Evolutionary conservation across 768 basidiomycete species (phyloP).

Genomic region (Crepidotus variabilis): DNA sequence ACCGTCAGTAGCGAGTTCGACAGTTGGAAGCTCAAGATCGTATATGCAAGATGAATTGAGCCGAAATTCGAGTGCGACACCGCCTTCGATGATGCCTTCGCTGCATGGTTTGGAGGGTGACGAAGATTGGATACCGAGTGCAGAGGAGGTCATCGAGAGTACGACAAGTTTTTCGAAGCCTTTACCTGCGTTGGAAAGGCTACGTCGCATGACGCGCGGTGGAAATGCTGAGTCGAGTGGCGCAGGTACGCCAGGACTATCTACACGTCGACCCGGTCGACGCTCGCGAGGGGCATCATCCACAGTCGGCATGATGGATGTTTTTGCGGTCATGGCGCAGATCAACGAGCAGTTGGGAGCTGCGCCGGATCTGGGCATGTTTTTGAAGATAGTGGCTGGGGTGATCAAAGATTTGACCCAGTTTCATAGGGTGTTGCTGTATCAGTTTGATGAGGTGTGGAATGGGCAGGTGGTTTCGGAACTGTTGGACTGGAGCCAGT

Average conservation of each 20-base stretch:
- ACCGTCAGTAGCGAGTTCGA: not conserved
- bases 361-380: constrained; percentile 60
- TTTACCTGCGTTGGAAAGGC: constrained; percentile 63
- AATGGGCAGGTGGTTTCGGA: constrained; percentile 80
- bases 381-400: constrained; percentile 71
- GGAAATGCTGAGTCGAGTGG: constrained; percentile 7
- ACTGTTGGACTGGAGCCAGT: constrained; percentile 72
- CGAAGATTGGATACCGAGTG: constrained; percentile 38
- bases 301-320: constrained; percentile 67
- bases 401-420: constrained; percentile 73
- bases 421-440: constrained; percentile 78
- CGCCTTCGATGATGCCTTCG: not conserved
- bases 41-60: not conserved
- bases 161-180: constrained; percentile 69
- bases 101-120: constrained; percentile 17
- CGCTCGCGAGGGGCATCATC: constrained; percentile 14
- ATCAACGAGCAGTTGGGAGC: constrained; percentile 77
- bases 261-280: constrained; percentile 15
- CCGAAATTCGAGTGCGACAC: not conserved
- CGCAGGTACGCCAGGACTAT: not conserved
- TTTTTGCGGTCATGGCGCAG: constrained; percentile 74
- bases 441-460: constrained; percentile 80
- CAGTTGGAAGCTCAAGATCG: constrained; percentile 6
- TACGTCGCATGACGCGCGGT: constrained; percentile 43
- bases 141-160: constrained; percentile 64